phyloP scores from a whole-genome alignment of 148 eudicot genomes.

The Cornus florida region DNA sequence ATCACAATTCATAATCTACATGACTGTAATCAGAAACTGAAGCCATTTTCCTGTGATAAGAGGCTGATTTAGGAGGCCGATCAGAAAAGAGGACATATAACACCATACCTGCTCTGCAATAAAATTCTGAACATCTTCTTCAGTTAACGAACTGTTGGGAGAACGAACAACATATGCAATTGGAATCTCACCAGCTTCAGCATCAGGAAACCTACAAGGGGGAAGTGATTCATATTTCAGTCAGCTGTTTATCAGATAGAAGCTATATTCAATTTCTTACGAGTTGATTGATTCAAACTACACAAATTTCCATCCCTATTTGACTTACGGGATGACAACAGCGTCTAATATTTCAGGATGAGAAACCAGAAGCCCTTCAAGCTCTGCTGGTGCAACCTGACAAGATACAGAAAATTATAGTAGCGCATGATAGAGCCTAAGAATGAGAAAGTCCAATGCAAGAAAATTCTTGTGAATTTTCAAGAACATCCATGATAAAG shows the following conservation, averaged over 20 bases:
- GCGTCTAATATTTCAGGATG: slow-evolving; percentile 79
- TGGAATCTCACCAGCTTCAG: slow-evolving; percentile 87
- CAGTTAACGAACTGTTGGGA: slow-evolving; percentile 55
- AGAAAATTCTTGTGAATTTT: background rate
- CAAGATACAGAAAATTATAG: slow-evolving; percentile 6
- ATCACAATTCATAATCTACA: too few relatives aligned
- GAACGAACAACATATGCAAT: slow-evolving; percentile 73
- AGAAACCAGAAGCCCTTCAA: slow-evolving; percentile 75
- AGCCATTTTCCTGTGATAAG: too few relatives aligned
- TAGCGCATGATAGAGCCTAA: background rate
- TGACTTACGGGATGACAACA: slow-evolving; percentile 78
- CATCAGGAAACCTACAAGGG: slow-evolving; percentile 60
- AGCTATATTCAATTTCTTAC: background rate
- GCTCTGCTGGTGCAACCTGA: slow-evolving; percentile 86
- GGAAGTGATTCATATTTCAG: background rate
- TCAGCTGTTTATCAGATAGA: background rate
- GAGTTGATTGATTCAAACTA: background rate
- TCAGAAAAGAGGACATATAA: too few relatives aligned
- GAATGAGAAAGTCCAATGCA: background rate
- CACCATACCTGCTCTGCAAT: slow-evolving; percentile 67
- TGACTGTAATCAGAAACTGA: too few relatives aligned
- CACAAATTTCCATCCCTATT: background rate
- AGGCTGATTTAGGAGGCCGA: too few relatives aligned
- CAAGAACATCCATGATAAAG: background rate
- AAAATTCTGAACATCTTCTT: slow-evolving; percentile 53